Evolutionary conservation across 2,329 filamentous ascomycete species (phyloP).

Genomic region (Epichloe amarillans): DNA sequence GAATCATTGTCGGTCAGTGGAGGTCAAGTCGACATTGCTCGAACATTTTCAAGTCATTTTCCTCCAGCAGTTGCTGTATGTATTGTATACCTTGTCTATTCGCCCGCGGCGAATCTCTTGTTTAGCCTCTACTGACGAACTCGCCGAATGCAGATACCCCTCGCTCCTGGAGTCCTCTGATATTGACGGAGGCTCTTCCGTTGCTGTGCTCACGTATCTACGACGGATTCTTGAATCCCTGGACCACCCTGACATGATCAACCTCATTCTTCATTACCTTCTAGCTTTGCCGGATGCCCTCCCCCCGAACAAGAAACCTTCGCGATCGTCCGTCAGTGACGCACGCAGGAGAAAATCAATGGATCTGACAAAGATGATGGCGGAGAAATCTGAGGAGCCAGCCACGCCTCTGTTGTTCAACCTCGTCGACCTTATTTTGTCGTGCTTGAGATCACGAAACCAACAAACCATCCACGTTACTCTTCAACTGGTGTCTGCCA

Average conservation of each 20-base stretch:
- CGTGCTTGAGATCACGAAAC: conserved; percentile 72
- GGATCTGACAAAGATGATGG: conserved; percentile 69
- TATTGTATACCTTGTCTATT: conserved; percentile 3
- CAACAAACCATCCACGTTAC: conserved; percentile 84
- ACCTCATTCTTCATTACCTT: conserved; percentile 85
- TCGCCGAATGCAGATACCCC: conserved; percentile 54
- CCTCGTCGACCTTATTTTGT: conserved; percentile 76
- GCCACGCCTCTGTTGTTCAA: conserved; percentile 82
- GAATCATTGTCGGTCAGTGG: conserved; percentile 82
- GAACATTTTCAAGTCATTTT: conserved; percentile 98
- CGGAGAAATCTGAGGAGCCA: conserved; percentile 58
- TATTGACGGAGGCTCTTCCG: conserved; percentile 89
- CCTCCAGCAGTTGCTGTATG: conserved; percentile 80
- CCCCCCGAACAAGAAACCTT: conserved; percentile 22
- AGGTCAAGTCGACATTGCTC: conserved; percentile 83
- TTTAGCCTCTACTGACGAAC: not conserved
- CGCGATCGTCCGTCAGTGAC: conserved; percentile 45
- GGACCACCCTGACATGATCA: conserved; percentile 86
- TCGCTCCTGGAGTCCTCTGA: conserved; percentile 94
- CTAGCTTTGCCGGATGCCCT: conserved; percentile 58
- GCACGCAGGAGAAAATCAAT: conserved; percentile 78
- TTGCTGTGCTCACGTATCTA: conserved; percentile 88
- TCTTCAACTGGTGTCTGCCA: conserved; percentile 71
- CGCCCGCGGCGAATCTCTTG: not conserved
- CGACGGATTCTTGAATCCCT: conserved; percentile 81